Evolutionary conservation across 495 filamentous ascomycete genomes (phyloP), one percentile per base, ranked within the genome.

Genomic region (Lichenothelia convexa): DNA sequence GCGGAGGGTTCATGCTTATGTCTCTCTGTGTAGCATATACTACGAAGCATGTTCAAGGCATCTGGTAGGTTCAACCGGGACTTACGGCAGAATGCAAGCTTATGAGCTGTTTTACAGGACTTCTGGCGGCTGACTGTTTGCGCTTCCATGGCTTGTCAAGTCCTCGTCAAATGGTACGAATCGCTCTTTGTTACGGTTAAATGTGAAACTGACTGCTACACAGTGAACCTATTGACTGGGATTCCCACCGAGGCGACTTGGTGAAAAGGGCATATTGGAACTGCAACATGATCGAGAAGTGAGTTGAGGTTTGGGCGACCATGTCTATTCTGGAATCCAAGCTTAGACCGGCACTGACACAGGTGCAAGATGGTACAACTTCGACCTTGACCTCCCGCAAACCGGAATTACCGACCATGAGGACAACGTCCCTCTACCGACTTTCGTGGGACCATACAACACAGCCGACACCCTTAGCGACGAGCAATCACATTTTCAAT

Each of bases 201-300:
- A 32, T 18, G 30, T 7, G 30, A 8, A 17, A 27, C 24, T 13
- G 7, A 32, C 6, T 13, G 16, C 20, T 21, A 16, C 16, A 36
- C 45, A 67, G 65, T 41, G 58, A 61, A 29, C 55, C 60, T 0
- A 55, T 58, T n/a, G 61, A 61, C 34, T 56, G 68, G 49, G 54
- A 60, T 21, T 61, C 61, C 1, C 53, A 51, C 3, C 50, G 56
- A 38, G 63, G 59, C 4, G 63, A 71, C 39, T 44, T 68, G 19
- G 52, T 70, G n/a, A 64, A 68, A 38, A 59, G 69, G 35, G 55
- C 53, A 0, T 75, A 65, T 32, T 75, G 70, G 70, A 63, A 66
- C 40, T 73, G 69, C 42, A 58, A 62, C 7, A 59, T 71, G 21
- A 65, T 69, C 52, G 69, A 75, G 43, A 69, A 66, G 65, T 71